A percentile compares a stretch with the other conserved stretches of the same genome.
phyloP scores from a whole-genome alignment of 2,329 filamentous ascomycete genomes.

The Trichoderma harzianum region DNA sequence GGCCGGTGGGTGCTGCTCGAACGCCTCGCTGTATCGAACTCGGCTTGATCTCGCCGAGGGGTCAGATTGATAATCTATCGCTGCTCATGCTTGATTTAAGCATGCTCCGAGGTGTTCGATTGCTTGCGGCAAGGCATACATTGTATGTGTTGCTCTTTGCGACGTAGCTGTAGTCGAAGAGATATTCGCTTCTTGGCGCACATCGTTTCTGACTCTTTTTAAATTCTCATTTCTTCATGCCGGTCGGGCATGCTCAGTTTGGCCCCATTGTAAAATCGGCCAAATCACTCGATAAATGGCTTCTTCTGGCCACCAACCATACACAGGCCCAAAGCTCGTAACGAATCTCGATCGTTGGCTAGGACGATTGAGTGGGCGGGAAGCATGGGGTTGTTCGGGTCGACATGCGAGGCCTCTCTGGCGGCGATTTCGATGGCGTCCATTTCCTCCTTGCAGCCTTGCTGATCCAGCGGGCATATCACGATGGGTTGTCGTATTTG shows the following conservation, averaged over 20 bases:
- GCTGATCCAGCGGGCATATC: conserved; percentile 91
- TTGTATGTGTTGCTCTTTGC: neutral
- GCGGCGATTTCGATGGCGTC: conserved; percentile 95
- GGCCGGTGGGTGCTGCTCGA: neutral
- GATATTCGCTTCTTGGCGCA: neutral
- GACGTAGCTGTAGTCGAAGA: neutral
- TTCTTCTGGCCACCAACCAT: conserved; percentile 63
- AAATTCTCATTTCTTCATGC: neutral
- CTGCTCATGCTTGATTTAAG: neutral
- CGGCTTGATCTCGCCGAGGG: neutral
- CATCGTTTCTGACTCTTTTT: neutral
- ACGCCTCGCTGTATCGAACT: neutral
- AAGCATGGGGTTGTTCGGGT: conserved; percentile 87
- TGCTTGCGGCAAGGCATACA: neutral
- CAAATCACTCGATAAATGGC: conserved; percentile 57
- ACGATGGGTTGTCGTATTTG: conserved; percentile 87
- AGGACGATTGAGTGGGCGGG: conserved; percentile 79
- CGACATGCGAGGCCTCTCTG: conserved; percentile 84
- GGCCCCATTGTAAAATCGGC: neutral
- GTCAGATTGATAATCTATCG: neutral
- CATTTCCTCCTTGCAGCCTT: conserved; percentile 97
- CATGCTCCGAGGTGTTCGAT: neutral
- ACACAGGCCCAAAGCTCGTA: conserved; percentile 61
- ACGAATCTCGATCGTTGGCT: conserved; percentile 66
- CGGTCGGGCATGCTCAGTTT: neutral